Conservation (phyloP, 2,329 filamentous ascomycete genomes). For the Penicillium sp. region DNA sequence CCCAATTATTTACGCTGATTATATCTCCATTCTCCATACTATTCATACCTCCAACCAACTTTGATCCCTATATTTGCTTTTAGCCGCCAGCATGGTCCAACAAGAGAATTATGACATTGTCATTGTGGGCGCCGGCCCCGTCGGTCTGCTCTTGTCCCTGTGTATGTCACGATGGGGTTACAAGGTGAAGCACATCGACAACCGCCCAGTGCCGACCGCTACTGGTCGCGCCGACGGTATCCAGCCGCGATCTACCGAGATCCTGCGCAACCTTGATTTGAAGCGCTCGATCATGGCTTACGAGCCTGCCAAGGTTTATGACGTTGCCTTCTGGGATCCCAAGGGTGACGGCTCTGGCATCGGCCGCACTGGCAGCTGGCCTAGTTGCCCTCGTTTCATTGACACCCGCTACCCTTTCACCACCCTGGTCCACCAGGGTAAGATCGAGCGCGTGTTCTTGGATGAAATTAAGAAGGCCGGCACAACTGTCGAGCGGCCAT, state of each 20-base stretch:
- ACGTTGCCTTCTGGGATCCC: conserved; percentile 67
- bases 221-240: conserved; percentile 91
- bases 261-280: conserved; percentile 84
- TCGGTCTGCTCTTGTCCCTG: conserved; percentile 82
- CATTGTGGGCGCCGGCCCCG: conserved; percentile 85
- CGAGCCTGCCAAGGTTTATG: conserved; percentile 80
- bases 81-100: conserved; percentile 30
- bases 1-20: neutral
- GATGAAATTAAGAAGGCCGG: conserved; percentile 62
- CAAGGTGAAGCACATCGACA: conserved; percentile 93
- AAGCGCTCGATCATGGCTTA: conserved; percentile 86
- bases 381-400: conserved; percentile 81
- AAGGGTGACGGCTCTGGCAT: conserved; percentile 54
- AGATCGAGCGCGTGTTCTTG: conserved; percentile 63
- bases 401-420: conserved; percentile 65
- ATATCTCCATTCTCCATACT: neutral
- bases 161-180: conserved; percentile 91
- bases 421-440: conserved; percentile 61
- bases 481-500: conserved; percentile 57
- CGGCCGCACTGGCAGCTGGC: conserved; percentile 67
- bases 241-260: conserved; percentile 82
- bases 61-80: neutral
- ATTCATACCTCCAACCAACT: neutral
- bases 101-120: conserved; percentile 66
- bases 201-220: conserved; percentile 77